phyloP scores from a whole-genome alignment of 1,284 basidiomycete species.

The Ceratobasidium sp. region DNA sequence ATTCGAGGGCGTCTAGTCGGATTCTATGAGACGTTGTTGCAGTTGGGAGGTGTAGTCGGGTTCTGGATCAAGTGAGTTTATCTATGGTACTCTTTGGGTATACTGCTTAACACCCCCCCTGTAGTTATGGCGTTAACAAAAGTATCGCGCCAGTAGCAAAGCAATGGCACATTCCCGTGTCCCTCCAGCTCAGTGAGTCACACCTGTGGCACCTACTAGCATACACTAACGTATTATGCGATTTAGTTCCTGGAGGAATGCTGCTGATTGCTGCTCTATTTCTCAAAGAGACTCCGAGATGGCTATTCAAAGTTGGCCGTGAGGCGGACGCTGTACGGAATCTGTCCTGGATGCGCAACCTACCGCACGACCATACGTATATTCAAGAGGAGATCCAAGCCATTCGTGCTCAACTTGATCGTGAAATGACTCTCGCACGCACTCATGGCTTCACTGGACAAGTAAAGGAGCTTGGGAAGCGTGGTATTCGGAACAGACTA shows the following conservation, averaged over 20 bases:
- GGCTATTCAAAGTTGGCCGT: slow-evolving; percentile 60
- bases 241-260: slow-evolving; percentile 58
- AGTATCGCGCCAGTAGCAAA: slow-evolving; percentile 54
- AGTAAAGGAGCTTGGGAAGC: slow-evolving; percentile 31
- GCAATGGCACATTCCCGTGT: slow-evolving; percentile 64
- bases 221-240: not conserved
- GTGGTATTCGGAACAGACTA: slow-evolving; percentile 29
- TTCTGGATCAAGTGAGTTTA: slow-evolving; percentile 58
- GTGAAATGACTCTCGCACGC: not conserved
- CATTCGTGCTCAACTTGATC: slow-evolving; percentile 3
- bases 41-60: slow-evolving; percentile 56
- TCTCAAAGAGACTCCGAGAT: slow-evolving; percentile 62
- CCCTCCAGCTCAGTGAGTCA: slow-evolving; percentile 57
- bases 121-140: slow-evolving; percentile 58
- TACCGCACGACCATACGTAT: slow-evolving; percentile 56
- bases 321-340: slow-evolving; percentile 56
- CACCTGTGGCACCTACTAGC: not conserved
- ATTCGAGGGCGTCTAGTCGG: slow-evolving; percentile 63
- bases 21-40: slow-evolving; percentile 60
- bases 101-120: no score
- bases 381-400: slow-evolving; percentile 55
- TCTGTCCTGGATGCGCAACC: slow-evolving; percentile 57
- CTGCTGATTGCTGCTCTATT: slow-evolving; percentile 59
- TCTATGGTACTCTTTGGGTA: no score
- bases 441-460: slow-evolving; percentile 17